Percentiles rank a stretch among this genome's conserved stretches.
phyloP scores from a whole-genome alignment of 2,329 filamentous ascomycete species.

The Paracorniculantispora psalliotae region DNA sequence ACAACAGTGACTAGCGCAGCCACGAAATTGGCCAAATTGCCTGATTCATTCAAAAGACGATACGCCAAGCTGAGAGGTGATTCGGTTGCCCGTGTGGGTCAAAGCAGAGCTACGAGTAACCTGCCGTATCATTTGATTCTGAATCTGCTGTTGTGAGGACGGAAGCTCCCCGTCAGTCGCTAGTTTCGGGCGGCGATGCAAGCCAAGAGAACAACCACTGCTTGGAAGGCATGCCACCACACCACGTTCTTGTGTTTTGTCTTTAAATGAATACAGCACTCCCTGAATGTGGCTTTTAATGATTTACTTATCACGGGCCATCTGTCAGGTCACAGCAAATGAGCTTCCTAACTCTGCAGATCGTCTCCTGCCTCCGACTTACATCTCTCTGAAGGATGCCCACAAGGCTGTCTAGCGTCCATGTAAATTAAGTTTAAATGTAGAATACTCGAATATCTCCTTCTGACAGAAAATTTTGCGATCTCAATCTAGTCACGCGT shows the following conservation, averaged over 20 bases:
- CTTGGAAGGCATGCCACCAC: too few species aligned
- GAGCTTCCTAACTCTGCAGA: not conserved
- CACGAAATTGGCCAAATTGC: constrained; percentile 4
- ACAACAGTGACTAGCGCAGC: not conserved
- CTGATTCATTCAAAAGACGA: constrained; percentile 1
- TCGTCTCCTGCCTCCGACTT: not conserved
- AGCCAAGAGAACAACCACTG: not conserved
- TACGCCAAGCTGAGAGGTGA: not conserved
- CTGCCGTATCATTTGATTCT: not conserved
- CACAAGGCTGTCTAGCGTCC: not conserved
- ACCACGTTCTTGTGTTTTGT: too few species aligned
- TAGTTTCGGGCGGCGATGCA: not conserved
- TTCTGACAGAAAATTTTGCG: not conserved
- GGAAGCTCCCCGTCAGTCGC: not conserved
- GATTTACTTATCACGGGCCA: too few species aligned
- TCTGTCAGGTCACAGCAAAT: too few species aligned
- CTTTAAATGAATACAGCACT: too few species aligned
- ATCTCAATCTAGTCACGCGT: not conserved
- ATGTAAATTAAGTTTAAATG: not conserved
- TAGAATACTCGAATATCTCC: not conserved
- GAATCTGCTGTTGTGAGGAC: not conserved
- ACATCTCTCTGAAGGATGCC: not conserved
- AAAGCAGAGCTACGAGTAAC: not conserved
- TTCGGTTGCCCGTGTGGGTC: not conserved
- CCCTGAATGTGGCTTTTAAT: too few species aligned